phyloP scores from a whole-genome alignment of 2,329 filamentous ascomycete genomes.

The Colletotrichum eleusines region DNA sequence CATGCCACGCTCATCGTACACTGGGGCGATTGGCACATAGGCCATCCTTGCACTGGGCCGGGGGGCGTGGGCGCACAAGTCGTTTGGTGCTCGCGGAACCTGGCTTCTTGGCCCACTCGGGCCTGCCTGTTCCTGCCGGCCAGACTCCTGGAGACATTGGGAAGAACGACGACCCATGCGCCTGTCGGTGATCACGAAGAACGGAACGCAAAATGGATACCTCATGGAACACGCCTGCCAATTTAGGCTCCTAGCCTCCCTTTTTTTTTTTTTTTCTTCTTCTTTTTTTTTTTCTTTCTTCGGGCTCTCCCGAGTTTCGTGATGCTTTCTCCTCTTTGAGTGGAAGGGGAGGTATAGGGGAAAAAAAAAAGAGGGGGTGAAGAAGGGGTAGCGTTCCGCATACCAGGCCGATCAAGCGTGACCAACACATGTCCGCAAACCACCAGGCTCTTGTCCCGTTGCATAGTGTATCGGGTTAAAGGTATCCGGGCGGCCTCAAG shows the following conservation, averaged over 20 bases:
- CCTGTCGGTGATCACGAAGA: conserved; percentile 41
- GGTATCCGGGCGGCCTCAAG: conserved; percentile 14
- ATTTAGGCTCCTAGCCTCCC: conserved; percentile 16
- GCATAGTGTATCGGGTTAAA: neutral
- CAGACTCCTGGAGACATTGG: conserved; percentile 26
- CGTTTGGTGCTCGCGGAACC: conserved; percentile 25
- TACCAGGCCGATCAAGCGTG: conserved; percentile 29
- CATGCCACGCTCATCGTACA: conserved; percentile 39
- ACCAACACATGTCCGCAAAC: conserved; percentile 20
- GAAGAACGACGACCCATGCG: conserved; percentile 37
- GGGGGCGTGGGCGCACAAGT: conserved; percentile 36
- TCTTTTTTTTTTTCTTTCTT: neutral
- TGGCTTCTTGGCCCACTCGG: conserved; percentile 31
- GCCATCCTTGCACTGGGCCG: conserved; percentile 29
- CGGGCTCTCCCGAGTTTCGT: conserved; percentile 13
- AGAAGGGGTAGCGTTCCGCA: conserved; percentile 25
- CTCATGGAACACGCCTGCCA: conserved; percentile 29
- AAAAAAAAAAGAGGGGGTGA: conserved; percentile 1
- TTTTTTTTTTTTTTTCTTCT: conserved; percentile 21
- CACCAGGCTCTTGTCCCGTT: conserved; percentile 20
- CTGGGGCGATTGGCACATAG: conserved; percentile 35
- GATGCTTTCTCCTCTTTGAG: conserved; percentile 17
- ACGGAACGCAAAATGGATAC: conserved; percentile 39
- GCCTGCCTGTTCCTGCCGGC: conserved; percentile 39
- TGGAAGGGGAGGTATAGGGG: neutral